Base-by-base conservation (phyloP, 179 eudicot genomes). In the Sideroxylon spinosum region DNA sequence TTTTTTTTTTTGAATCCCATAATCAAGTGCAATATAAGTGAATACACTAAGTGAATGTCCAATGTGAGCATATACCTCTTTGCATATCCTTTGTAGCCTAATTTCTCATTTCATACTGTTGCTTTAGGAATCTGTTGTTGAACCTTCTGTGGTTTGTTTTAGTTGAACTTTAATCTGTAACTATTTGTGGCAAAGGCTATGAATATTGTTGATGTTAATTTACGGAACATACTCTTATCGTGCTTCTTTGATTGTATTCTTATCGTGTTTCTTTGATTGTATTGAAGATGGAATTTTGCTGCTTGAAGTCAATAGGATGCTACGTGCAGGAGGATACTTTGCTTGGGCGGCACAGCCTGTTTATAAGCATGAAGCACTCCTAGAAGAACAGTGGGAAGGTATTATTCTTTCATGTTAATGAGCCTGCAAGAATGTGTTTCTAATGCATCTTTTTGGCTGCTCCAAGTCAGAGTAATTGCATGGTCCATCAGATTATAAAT, bases 271-370 rank as follows among this genome's bases (percentile, higher is more conserved):
- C 73, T 66, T 76, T 63, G 56, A n/a, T 71, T 80, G 32, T 77
- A 73, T 63, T 75, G 71, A 83, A 96, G 99, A 92, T 86, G 99
- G 99, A 65, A 92, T 96, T 78, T 87, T 92, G 81, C 97, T 96
- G 48, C 94, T 96, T 68, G 98, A 96, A 87, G 95, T 94, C 90
- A 92, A 96, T 77, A 87, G 98, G 84, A 83, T 96, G 89, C 91
- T 96, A 76, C 88, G 96, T 28, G 98, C 92, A 23, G 99, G 99
- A 64, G 99, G 99, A 78, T 96, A 94, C 81, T 96, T 96, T 85
- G 93, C 80, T 63, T 96, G 99, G 99, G 99, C 99, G 17, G 99
- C 98, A 50, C 99, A 92, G 78, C 98, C 98, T 78, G 99, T 96
- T 67, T 96, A 96, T 78, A 96, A 96, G 83, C 99, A 96, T 85